A percentile compares a stretch with the other conserved stretches of the same genome.
These are phyloP conservation scores for Elaeagnus macrophylla DNA, from an alignment of 306 rosid species.

Conservation along the genomic window DNA sequence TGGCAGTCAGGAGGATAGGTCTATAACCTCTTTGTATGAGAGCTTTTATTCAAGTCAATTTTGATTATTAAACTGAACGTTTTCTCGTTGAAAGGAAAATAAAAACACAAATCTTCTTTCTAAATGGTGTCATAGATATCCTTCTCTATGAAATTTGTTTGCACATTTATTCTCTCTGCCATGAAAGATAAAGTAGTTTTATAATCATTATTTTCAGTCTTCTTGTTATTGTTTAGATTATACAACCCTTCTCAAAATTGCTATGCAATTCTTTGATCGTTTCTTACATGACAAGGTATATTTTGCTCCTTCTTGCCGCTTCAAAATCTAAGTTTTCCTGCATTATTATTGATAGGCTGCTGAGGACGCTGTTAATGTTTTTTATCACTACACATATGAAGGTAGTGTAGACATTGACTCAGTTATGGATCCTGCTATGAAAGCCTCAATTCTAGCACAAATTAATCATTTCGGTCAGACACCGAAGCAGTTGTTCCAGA, in stretches of 20 bases:
- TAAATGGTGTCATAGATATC: too few relatives aligned
- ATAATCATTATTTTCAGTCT: too few relatives aligned
- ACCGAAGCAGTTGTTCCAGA: conserved; percentile 88
- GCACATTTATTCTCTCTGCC: too few relatives aligned
- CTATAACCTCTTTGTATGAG: too few relatives aligned
- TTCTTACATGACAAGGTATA: neutral
- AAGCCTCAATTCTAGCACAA: conserved; percentile 98
- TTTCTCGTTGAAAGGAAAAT: too few relatives aligned
- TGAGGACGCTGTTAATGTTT: conserved; percentile 92
- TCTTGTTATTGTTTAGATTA: too few relatives aligned
- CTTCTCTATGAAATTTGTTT: too few relatives aligned
- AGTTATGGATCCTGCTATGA: conserved; percentile 94
- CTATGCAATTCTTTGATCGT: conserved; percentile 1
- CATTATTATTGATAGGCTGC: conserved; percentile 67
- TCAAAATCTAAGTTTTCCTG: conserved; percentile 20
- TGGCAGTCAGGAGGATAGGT: too few relatives aligned
- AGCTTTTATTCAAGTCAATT: too few relatives aligned
- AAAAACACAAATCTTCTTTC: too few relatives aligned
- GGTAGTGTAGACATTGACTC: conserved; percentile 99
- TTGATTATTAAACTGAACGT: too few relatives aligned
- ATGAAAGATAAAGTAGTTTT: too few relatives aligned
- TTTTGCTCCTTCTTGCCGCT: conserved; percentile 9
- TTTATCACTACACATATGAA: conserved; percentile 93
- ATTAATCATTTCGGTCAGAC: conserved; percentile 99
- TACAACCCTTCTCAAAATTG: neutral